Base-by-base conservation (phyloP, 805 yeast genomes). In the Ascoidea asiatica region DNA sequence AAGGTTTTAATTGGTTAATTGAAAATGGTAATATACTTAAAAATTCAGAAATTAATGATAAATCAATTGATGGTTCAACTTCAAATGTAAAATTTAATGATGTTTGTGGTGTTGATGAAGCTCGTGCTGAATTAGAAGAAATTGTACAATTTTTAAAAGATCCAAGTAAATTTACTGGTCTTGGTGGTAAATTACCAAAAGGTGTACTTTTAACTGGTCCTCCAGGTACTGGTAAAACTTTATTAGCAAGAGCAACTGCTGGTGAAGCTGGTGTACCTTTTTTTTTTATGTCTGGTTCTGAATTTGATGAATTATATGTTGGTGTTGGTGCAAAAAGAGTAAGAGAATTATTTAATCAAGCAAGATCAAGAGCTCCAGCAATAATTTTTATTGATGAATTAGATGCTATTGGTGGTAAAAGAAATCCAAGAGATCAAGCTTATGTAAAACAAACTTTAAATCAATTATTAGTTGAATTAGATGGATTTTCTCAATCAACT, bases 211-310 rank as follows among this genome's bases (percentile, higher is more conserved):
- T 90, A 51, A 92, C 97, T 11, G 98, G 98, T 40, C 98, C 98
- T 37, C 98, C 98, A 38, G 98, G 98, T 65, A 90, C 98, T 5
- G 98, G 98, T 75, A 90, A 92, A 62, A 92, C 98, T 1, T 69
- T 90, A 52, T 73, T 92, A 51, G 97, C 97, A 0, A 78, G 97
- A 55, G 97, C 98, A 22, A 94, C 96, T 23, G 98, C 98, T 5
- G 97, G 97, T 51, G 97, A 90, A 64, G 97, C 98, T 5, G 97
- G 95, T 45, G 97, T 92, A 20, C 98, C 97, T 39, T 92, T 92
- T 59, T 90, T 89, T 65, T 90, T 90, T 64, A 90, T 92, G 97
- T 85, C 95, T 5, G 98, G 98, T 41, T 86, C 96, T 1, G 98
- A 92, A 61, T 92, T 92, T 59, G 99, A 94, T 61, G 98, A 92